Conservation (phyloP, 345 rosid genomes). For the Barbarea vulgaris region DNA sequence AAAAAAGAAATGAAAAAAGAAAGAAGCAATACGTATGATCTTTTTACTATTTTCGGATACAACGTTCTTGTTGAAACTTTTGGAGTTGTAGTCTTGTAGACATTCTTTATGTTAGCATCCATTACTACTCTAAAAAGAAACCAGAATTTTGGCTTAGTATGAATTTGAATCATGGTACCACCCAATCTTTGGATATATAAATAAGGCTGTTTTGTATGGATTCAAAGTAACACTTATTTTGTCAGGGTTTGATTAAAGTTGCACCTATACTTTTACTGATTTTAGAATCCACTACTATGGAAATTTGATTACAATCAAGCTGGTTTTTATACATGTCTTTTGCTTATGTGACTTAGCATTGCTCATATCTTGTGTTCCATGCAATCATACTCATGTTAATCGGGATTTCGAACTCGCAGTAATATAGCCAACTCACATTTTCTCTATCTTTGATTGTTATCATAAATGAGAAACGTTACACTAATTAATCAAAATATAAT, state of each 20-base stretch:
- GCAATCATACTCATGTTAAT: slow-evolving; percentile 6
- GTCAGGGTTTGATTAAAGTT: slow-evolving; percentile 9
- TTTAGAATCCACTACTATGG: not conserved
- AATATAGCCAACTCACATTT: not conserved
- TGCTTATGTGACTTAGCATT: not conserved
- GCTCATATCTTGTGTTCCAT: slow-evolving; percentile 11
- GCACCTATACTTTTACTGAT: not conserved
- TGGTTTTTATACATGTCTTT: not conserved
- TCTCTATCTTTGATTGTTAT: not conserved
- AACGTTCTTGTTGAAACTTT: not conserved
- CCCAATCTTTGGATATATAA: not conserved
- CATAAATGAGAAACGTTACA: slow-evolving; percentile 1
- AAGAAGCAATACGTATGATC: not conserved
- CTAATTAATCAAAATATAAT: not conserved
- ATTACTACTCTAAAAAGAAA: not conserved
- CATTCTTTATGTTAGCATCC: slow-evolving; percentile 9
- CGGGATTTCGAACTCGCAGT: not conserved
- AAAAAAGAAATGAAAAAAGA: not conserved
- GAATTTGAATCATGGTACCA: slow-evolving; percentile 1
- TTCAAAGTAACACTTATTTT: slow-evolving; percentile 4
- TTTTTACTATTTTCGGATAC: not conserved
- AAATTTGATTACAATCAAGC: not conserved
- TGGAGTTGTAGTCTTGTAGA: slow-evolving; percentile 23
- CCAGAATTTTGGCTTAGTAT: not conserved
- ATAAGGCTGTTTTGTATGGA: not conserved